A percentile compares a stretch with the other conserved stretches of the same genome.
Evolutionary conservation across 140 eudicot species (phyloP).

Genomic region (Ambrosia hybrid): DNA sequence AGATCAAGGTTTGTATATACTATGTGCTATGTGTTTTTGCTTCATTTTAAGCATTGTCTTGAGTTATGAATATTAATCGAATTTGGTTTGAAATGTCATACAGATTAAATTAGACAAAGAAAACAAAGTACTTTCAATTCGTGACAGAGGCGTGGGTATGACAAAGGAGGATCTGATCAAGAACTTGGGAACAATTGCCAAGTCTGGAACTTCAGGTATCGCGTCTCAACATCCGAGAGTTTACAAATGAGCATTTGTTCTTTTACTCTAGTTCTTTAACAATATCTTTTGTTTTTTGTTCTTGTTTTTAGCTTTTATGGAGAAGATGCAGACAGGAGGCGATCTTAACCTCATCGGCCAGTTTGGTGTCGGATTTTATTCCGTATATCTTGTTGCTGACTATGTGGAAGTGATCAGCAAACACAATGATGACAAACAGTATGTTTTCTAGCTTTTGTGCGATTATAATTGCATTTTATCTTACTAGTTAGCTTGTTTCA

Average conservation of each 20-base stretch:
- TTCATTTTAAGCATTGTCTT: neutral
- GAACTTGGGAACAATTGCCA: constrained; percentile 93
- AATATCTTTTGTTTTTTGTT: constrained; percentile 14
- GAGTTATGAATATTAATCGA: neutral
- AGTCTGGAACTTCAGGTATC: constrained; percentile 98
- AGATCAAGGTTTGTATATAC: constrained; percentile 66
- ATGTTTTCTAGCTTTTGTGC: constrained; percentile 26
- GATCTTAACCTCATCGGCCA: constrained; percentile 96
- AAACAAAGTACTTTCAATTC: constrained; percentile 82
- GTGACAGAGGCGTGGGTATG: constrained; percentile 97
- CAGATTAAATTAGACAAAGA: constrained; percentile 92
- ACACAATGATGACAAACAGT: constrained; percentile 95
- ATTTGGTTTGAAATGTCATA: constrained; percentile 13
- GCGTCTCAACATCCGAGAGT: neutral
- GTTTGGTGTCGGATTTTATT: constrained; percentile 97
- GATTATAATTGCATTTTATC: neutral
- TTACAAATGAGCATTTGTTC: neutral
- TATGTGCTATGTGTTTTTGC: neutral
- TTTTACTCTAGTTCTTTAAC: neutral
- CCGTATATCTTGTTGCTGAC: constrained; percentile 95
- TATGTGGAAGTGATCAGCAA: constrained; percentile 97
- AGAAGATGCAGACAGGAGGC: constrained; percentile 95
- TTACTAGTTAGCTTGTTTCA: too few relatives aligned
- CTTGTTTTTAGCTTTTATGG: constrained; percentile 76
- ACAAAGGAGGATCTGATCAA: constrained; percentile 94